Evolutionary conservation across 306 rosid species (phyloP).

Genomic region (Canavalia gladiata): DNA sequence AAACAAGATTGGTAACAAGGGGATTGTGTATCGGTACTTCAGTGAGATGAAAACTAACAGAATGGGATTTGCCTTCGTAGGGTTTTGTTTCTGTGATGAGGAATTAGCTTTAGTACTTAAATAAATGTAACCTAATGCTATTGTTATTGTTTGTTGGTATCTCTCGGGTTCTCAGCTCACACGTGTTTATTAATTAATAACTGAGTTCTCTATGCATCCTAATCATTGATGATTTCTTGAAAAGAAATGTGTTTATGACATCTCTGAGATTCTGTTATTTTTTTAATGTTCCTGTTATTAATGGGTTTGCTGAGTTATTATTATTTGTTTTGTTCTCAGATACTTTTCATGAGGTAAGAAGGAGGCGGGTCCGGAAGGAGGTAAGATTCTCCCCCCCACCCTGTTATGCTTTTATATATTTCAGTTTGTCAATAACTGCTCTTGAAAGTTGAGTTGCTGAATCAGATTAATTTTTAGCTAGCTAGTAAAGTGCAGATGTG

Average conservation of each 20-base stretch:
- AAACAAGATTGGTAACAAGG: background rate
- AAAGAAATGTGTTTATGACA: conserved; percentile 25
- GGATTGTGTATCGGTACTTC: conserved; percentile 1
- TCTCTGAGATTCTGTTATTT: background rate
- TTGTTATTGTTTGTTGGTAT: background rate
- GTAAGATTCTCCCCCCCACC: conserved; percentile 46
- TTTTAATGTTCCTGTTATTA: conserved; percentile 10
- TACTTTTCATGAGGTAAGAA: conserved; percentile 85
- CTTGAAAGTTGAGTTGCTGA: conserved; percentile 27
- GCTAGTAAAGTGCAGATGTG: background rate
- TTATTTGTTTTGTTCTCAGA: conserved; percentile 60
- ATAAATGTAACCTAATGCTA: background rate
- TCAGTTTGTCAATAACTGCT: conserved; percentile 22
- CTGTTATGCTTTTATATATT: background rate
- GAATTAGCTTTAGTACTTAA: conserved; percentile 14
- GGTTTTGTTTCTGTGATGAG: conserved; percentile 3
- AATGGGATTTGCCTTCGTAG: conserved; percentile 5
- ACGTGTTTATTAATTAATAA: conserved; percentile 27
- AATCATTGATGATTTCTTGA: conserved; percentile 35
- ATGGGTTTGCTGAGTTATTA: conserved; percentile 23
- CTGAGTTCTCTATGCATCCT: background rate
- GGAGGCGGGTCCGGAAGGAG: conserved; percentile 80
- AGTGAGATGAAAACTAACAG: background rate
- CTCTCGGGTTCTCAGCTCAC: background rate
- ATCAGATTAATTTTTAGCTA: conserved; percentile 23